phyloP scores from a whole-genome alignment of 805 yeast genomes.

The Naumovozyma castellii region DNA sequence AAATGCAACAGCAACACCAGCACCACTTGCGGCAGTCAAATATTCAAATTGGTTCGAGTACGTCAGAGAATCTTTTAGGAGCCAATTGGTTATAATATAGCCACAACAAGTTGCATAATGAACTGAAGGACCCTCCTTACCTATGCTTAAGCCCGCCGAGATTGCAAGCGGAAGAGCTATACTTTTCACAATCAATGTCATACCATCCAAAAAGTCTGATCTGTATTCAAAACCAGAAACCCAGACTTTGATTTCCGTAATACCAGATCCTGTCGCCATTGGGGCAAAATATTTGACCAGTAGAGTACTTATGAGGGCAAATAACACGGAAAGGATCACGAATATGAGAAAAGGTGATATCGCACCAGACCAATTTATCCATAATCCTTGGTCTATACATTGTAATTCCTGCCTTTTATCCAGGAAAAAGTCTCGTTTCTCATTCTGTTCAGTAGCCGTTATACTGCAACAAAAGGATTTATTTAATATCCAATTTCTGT shows the following conservation, averaged over 20 bases:
- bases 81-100: slow-evolving; percentile 52
- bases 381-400: slow-evolving; percentile 43
- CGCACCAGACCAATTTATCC: slow-evolving; percentile 56
- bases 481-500: slow-evolving; percentile 57
- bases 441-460: slow-evolving; percentile 10
- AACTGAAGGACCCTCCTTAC: slow-evolving; percentile 97
- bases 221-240: slow-evolving; percentile 75
- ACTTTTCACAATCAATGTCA: slow-evolving; percentile 66
- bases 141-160: slow-evolving; percentile 86
- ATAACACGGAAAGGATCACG: slow-evolving; percentile 45
- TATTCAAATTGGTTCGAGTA: slow-evolving; percentile 29
- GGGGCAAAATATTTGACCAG: slow-evolving; percentile 71
- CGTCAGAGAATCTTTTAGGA: slow-evolving; percentile 31
- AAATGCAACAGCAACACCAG: slow-evolving; percentile 98
- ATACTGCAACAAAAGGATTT: slow-evolving; percentile 79
- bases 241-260: slow-evolving; percentile 90
- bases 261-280: slow-evolving; percentile 94
- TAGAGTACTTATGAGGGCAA: slow-evolving; percentile 57
- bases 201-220: slow-evolving; percentile 64
- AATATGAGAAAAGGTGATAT: slow-evolving; percentile 46
- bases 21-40: slow-evolving; percentile 85
- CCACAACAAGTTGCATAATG: slow-evolving; percentile 98
- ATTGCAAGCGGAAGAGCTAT: slow-evolving; percentile 82
- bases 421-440: slow-evolving; percentile 2
- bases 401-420: slow-evolving; percentile 27